Base-by-base conservation (phyloP, 495 filamentous ascomycete genomes). In the Penicillium ucsense region DNA sequence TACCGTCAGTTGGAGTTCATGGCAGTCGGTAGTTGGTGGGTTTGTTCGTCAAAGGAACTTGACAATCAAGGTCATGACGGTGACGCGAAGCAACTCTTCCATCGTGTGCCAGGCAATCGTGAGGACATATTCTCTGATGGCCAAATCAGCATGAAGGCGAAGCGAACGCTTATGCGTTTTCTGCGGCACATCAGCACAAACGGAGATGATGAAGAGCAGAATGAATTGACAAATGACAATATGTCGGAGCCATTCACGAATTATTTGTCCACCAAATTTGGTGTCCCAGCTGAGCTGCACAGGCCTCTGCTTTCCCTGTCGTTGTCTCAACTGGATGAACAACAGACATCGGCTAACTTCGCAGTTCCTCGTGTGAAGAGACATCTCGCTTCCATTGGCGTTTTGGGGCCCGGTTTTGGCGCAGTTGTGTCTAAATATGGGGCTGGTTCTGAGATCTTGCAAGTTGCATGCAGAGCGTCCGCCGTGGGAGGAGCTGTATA, bases 401-500 rank as follows among this genome's bases (percentile, higher is more conserved):
- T 88, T 2, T 87, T 94, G 54, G 90, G 90, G 0, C 78, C 84
- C 45, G 88, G 89, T 4, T 95, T 96, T 61, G 85, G 87, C 32
- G 82, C 84, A 40, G 79, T 96, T 7, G 71, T 91, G 48, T 82
- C 89, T 8, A 94, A 92, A 68, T 98, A 90, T 83, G 92, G 92
- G 20, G 89, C 94, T 49, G 74, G 81, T 7, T 84, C 89, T n/a
- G 92, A 98, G 66, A 82, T 97, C 49, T 77, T 88, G 12, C 92
- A 98, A 60, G 88, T 96, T 8, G 87, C 83, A 8, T 97, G 92
- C 56, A 86, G 92, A 48, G 89, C 92, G 34, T 82, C 84, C 45
- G 92, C 92, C 4, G 90, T 98, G 6, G 91, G 94, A 4, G 94
- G 92, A 31, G 88, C 82, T 11, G 78, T 94, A 4, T 96, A 96